phyloP scores from a whole-genome alignment of 768 basidiomycete species.

The Pisolithus albus region DNA sequence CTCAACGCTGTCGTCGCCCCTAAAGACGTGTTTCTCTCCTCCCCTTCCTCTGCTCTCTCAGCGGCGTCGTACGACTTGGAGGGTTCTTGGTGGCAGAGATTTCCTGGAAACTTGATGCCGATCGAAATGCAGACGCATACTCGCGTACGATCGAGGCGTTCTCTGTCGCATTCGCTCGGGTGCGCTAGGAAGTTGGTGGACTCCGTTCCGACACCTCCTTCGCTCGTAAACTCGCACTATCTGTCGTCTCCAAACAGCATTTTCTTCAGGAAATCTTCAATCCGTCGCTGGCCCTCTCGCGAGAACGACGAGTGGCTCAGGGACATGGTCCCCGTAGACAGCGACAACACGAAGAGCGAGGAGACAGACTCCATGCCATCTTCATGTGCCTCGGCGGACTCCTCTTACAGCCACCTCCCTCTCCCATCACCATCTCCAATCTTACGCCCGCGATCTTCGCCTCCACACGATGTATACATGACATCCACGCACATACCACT shows the following conservation, averaged over 20 bases:
- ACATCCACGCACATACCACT: constrained; percentile 5
- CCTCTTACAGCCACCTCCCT: constrained; percentile 6
- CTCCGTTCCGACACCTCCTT: constrained; percentile 50
- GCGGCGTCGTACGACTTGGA: not conserved
- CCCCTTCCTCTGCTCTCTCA: too few relatives aligned
- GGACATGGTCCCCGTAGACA: constrained; percentile 47
- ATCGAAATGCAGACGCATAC: not conserved
- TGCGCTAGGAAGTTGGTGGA: constrained; percentile 20
- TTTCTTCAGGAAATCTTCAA: constrained; percentile 34
- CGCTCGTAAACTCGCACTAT: constrained; percentile 48
- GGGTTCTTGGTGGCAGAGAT: too few relatives aligned
- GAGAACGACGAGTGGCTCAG: constrained; percentile 56
- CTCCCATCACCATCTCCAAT: constrained; percentile 13
- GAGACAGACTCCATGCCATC: constrained; percentile 15
- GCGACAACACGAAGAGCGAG: constrained; percentile 4
- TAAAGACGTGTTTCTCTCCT: too few relatives aligned
- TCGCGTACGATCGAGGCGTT: constrained; percentile 10
- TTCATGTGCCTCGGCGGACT: constrained; percentile 14
- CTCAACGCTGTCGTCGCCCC: too few relatives aligned
- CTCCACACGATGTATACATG: constrained; percentile 11
- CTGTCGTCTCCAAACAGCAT: constrained; percentile 45
- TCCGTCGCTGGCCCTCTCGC: constrained; percentile 36
- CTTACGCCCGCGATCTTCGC: constrained; percentile 19
- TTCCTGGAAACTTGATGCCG: too few relatives aligned
- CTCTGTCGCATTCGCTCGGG: constrained; percentile 4